Conservation (phyloP, 225 moss, liverwort and hornwort species). For the Straminergon stramineum region DNA sequence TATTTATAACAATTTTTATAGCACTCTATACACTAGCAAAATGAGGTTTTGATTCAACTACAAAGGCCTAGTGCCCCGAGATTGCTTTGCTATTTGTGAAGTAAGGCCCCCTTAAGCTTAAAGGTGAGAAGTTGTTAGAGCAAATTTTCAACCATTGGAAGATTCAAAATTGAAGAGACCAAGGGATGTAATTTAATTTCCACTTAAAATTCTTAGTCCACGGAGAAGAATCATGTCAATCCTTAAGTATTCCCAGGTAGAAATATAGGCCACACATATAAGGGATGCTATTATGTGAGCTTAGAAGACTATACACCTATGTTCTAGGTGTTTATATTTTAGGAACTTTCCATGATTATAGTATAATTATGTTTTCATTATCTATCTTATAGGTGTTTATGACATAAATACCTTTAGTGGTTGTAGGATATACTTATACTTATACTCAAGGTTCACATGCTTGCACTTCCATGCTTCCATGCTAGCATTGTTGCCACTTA, state of each 20-base stretch:
- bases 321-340: too few relatives aligned
- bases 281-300: too few relatives aligned
- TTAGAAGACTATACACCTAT: too few relatives aligned
- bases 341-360: too few relatives aligned
- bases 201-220: background rate
- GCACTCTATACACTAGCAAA: background rate
- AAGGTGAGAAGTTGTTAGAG: background rate
- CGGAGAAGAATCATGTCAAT: too few relatives aligned
- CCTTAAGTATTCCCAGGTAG: background rate
- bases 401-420: too few relatives aligned
- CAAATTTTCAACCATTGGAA: background rate
- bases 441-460: too few relatives aligned
- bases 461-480: too few relatives aligned
- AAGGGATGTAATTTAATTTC: background rate
- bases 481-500: too few relatives aligned
- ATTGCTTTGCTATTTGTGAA: background rate
- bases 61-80: background rate
- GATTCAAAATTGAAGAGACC: background rate
- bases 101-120: background rate
- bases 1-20: background rate
- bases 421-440: too few relatives aligned
- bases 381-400: too few relatives aligned
- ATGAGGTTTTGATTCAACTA: accelerated
- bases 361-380: too few relatives aligned
- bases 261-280: background rate